Evolutionary conservation across 768 basidiomycete genomes (phyloP), one percentile per base, ranked within the genome.

Genomic region (Galerina sulciceps): DNA sequence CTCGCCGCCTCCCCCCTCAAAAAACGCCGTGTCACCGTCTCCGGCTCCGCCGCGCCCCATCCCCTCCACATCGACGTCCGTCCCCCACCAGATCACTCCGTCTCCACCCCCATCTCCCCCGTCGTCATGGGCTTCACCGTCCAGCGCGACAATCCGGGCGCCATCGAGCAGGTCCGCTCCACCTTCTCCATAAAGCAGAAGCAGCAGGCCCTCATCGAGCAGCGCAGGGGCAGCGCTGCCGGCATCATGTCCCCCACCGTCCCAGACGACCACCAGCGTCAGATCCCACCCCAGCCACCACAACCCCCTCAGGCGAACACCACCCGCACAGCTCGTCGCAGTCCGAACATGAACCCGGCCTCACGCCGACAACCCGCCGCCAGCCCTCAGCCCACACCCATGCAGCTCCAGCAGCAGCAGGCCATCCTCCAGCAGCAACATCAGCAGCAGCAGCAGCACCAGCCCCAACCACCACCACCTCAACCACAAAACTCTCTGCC

Each of bases 11-110:
- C 79, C 20, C 79, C 81, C 6, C 71, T 76, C 23, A 89, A 89
- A 81, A 86, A 81, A 61, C 85, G 90, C 62, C 85, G 90, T 43
- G 84, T 89, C 59, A 91, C 90, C 41, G 79, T 89, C 71, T 85
- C 83, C 67, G 87, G 88, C 58, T n/a, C n/a, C n/a, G 73, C 61
- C 52, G 60, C 82, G 1, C 81, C 83, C 26, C 79, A 81, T 60
- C 75, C 80, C 40, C 78, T 85, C 64, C 82, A 85, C 67, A 84
- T 86, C 34, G 79, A 85, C 64, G 77, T 84, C 50, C 68, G 78
- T 44, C 70, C 73, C 15, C 62, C 76, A 10, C 63, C 71, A 22
- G 81, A 82, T 63, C 81, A 79, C 55, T 69, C 76, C 48, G 71
- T 76, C 49, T 81, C 85, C 26, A 80, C 85, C 13, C 82, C 87